Percentiles rank a stretch among this genome's conserved stretches.
Evolutionary conservation across 805 yeast genomes (phyloP).

Genomic region (Candida palmyrensis): DNA sequence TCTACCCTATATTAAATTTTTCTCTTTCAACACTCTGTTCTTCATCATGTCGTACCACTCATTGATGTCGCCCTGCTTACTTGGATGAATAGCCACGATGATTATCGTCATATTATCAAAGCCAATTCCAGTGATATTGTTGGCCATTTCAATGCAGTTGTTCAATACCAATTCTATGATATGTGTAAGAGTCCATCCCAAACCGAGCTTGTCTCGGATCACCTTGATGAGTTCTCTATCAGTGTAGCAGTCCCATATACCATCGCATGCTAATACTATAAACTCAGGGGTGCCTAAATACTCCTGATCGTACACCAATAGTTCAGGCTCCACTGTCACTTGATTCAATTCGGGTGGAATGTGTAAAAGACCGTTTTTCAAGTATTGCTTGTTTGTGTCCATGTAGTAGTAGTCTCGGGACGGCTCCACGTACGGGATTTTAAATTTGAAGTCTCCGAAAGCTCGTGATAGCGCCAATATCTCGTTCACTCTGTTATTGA

Average conservation of each 20-base stretch:
- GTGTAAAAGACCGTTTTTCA: conserved; percentile 22
- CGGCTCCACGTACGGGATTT: conserved; percentile 29
- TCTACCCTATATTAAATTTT: conserved; percentile 5
- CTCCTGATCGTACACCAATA: conserved; percentile 30
- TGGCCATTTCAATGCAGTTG: conserved; percentile 65
- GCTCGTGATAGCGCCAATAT: conserved; percentile 40
- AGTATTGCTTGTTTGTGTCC: conserved; percentile 14
- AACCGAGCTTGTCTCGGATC: conserved; percentile 52
- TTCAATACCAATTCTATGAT: conserved; percentile 58
- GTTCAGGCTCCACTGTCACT: conserved; percentile 41
- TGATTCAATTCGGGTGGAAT: conserved; percentile 41
- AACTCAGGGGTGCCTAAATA: conserved; percentile 26
- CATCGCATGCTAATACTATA: conserved; percentile 40
- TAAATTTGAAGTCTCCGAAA: conserved; percentile 40
- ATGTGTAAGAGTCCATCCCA: conserved; percentile 55
- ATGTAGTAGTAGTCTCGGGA: conserved; percentile 27
- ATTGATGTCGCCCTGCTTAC: conserved; percentile 31
- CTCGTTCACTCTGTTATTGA: conserved; percentile 37
- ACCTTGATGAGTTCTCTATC: conserved; percentile 49
- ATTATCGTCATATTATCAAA: conserved; percentile 78
- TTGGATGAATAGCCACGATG: conserved; percentile 57
- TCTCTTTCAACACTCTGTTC: conserved; percentile 24
- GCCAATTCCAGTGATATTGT: conserved; percentile 72
- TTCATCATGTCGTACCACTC: conserved; percentile 59
- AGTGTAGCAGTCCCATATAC: conserved; percentile 47